Base-by-base conservation (phyloP, 257 asterid species). In the Asclepias syriaca region DNA sequence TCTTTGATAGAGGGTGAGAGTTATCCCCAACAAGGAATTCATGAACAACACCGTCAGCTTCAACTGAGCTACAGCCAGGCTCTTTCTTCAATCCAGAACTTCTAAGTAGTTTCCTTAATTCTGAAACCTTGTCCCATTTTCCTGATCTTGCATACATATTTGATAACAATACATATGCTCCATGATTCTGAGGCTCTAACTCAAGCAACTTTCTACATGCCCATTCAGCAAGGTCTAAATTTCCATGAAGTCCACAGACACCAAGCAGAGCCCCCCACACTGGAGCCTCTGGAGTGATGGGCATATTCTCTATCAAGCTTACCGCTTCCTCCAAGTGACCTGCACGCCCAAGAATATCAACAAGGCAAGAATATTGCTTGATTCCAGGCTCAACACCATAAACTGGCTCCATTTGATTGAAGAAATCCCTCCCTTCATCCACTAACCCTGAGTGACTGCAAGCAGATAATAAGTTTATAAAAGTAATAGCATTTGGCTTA, bases 201-300 rank as follows among this genome's bases (percentile, higher is more conserved):
- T 83, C 89, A 49, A 87, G 86, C 65, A 90, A 77, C 72, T 58
- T 63, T 13, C 75, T 73, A 74, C 81, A 81, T 9, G 96, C 97
- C 5, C 70, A 50, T 72, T 89, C 91, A 24, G 92, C 96, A 63
- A 90, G 75, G 46, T 77, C 88, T 19, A 87, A 76, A 45, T 85
- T 84, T 5, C 77, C 80, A 51, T 90, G 93, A 60, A 90, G 85
- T 78, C 55, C 81, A 75, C 97, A 90, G 34, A 90, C 93, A 27
- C 90, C 95, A 8, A 93, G 93, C 15, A 93, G 79, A 73, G 98
- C 90, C 43, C 96, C 95, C 93, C 93, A 93, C 22, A 86, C 89
- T 0, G 95, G 84, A 27, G 86, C 80, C 61, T 85, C 78, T 3
- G 89, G 91, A 19, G 75, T 43, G 69, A 83, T 68, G 5, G 90